phyloP scores from a whole-genome alignment of 257 asterid species.

The Plantago elongata region DNA sequence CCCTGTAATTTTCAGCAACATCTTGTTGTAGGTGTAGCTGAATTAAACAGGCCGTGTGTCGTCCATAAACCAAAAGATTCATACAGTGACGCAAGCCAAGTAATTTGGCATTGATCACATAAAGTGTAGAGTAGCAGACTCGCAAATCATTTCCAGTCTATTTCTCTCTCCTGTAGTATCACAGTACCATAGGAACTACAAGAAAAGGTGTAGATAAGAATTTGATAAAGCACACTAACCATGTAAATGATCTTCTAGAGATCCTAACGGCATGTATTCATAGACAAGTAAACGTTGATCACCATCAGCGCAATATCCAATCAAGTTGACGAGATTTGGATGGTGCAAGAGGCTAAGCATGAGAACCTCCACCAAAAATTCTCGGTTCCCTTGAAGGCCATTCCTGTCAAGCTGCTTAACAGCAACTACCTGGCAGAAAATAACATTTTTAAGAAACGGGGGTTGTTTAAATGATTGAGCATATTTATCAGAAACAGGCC shows the following conservation, averaged over 20 bases:
- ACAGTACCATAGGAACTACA: background rate
- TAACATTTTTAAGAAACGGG: constrained; percentile 11
- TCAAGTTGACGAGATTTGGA: constrained; percentile 89
- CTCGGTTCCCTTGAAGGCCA: constrained; percentile 94
- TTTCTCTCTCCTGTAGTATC: no score
- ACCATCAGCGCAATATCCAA: constrained; percentile 98
- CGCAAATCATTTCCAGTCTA: no score
- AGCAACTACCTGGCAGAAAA: constrained; percentile 70
- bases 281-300: constrained; percentile 97
- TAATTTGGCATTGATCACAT: no score
- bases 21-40: no score
- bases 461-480: no score
- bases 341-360: constrained; percentile 98
- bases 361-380: constrained; percentile 95
- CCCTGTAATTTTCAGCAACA: no score
- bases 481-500: no score
- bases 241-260: constrained; percentile 96
- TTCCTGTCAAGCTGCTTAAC: constrained; percentile 93
- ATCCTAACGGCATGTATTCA: constrained; percentile 93
- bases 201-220: background rate
- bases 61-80: no score
- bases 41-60: no score
- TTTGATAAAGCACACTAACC: constrained; percentile 43
- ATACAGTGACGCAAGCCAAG: no score
- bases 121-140: no score